Base-by-base conservation (phyloP, 164 flowering plant species). In the Stephania yunnanensis region DNA sequence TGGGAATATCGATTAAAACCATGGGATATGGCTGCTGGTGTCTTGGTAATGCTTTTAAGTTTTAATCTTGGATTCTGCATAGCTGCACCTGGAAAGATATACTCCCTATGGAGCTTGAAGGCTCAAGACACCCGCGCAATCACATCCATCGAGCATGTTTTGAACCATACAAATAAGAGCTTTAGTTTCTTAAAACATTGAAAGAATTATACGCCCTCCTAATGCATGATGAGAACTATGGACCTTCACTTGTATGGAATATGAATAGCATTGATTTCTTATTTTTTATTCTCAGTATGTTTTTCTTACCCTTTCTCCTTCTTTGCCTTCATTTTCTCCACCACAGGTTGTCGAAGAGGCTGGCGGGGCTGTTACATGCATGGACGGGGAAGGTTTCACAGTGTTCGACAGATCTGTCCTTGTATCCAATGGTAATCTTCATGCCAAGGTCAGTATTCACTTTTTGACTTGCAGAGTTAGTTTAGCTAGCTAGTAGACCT, bases 1-100 rank as follows among this genome's bases (percentile, higher is more conserved):
- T 95, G 97, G 99, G 99, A 95, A 81, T 95, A 92, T 78, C 96
- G 99, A 72, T 86, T 95, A 58, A 95, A 95, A 81, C 99, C 99
- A 73, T 95, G 97, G 99, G 98, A 95, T 75, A 95, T 93, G 99
- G 96, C 99, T 82, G 99, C 97, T 75, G 97, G 99, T 11, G 97
- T 91, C 84, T 78, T 95, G 97, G 99, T 95, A 90, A 80, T 75
- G 0, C 25, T 36, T 48, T 36, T 36, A 36, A 36, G 3, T 36
- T 42, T n/a, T 45, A 31, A 6, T 52, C n/a, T 52, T 30, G 36
- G 7, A 72, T 10, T 66, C 65, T 48, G 53, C 13, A 12, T 15
- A 69, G 44, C 2, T 46, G 15, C 10, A 45, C 50, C 12, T 15
- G 29, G 46, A 63, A 19, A 53, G 15, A 53, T 25, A 25, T 10